phyloP scores from a whole-genome alignment of 495 filamentous ascomycete species.

The Viridothelium virens region DNA sequence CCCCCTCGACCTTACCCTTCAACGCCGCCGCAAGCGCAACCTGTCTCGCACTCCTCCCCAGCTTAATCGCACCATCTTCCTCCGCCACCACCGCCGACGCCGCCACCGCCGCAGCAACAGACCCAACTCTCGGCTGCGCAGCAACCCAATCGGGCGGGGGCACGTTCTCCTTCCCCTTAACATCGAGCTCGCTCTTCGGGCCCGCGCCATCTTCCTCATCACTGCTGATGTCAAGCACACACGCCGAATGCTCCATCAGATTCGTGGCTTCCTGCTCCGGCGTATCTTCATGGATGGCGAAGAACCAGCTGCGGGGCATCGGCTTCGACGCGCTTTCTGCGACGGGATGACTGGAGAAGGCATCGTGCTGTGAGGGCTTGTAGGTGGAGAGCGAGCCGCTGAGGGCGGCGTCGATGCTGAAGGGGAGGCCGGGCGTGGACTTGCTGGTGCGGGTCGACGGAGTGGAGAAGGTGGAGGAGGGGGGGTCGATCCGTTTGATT shows the following conservation, averaged over 20 bases:
- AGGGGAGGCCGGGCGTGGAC: slow-evolving; percentile 45
- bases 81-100: slow-evolving; percentile 9
- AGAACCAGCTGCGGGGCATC: slow-evolving; percentile 67
- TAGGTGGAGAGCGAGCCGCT: slow-evolving; percentile 54
- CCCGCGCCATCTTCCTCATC: slow-evolving; percentile 43
- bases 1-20: not conserved
- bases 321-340: slow-evolving; percentile 29
- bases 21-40: not conserved
- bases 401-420: slow-evolving; percentile 73
- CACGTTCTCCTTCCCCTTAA: slow-evolving; percentile 86
- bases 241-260: slow-evolving; percentile 81
- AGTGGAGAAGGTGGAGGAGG: slow-evolving; percentile 23
- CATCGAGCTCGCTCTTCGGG: slow-evolving; percentile 43
- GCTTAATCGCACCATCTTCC: slow-evolving; percentile 16
- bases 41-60: slow-evolving; percentile 20
- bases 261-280: slow-evolving; percentile 82
- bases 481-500: slow-evolving; percentile 55
- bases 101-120: not conserved
- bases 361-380: slow-evolving; percentile 24
- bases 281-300: slow-evolving; percentile 91
- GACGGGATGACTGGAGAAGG: slow-evolving; percentile 15
- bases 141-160: slow-evolving; percentile 49
- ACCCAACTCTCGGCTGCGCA: not conserved
- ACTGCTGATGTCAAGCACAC: slow-evolving; percentile 69
- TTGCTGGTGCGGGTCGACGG: slow-evolving; percentile 25